These are phyloP conservation scores for Staphylotrichum tortipilum DNA, from an alignment of 495 filamentous ascomycete genomes.

Conservation along the genomic window DNA sequence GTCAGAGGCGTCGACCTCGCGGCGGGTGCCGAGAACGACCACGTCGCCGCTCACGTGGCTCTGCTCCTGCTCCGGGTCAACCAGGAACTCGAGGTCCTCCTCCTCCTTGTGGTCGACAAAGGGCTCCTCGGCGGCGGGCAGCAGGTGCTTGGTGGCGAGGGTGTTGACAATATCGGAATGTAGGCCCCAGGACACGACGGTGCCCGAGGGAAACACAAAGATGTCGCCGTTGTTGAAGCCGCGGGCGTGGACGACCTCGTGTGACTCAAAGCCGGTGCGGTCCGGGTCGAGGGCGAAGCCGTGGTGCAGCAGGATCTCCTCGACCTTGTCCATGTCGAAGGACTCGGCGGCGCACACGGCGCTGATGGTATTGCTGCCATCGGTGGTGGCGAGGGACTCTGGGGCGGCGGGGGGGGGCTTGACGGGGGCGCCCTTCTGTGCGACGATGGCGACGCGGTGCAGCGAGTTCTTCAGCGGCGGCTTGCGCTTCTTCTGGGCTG, in stretches of 20 bases:
- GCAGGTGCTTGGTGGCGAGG: slow-evolving; percentile 63
- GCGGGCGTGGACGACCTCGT: slow-evolving; percentile 51
- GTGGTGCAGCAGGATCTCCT: slow-evolving; percentile 59
- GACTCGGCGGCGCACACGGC: slow-evolving; percentile 81
- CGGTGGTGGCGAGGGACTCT: slow-evolving; percentile 2
- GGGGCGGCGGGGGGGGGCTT: slow-evolving; percentile 8
- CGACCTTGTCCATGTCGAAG: slow-evolving; percentile 68
- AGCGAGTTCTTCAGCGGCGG: slow-evolving; percentile 38
- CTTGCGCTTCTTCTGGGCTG: slow-evolving; percentile 33
- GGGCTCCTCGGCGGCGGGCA: slow-evolving; percentile 66
- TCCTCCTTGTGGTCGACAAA: slow-evolving; percentile 60
- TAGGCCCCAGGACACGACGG: slow-evolving; percentile 85
- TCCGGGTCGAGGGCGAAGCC: slow-evolving; percentile 60
- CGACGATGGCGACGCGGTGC: slow-evolving; percentile 33
- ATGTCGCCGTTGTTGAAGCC: slow-evolving; percentile 63
- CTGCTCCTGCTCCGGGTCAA: slow-evolving; percentile 64
- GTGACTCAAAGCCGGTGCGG: slow-evolving; percentile 47
- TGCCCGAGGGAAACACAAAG: slow-evolving; percentile 95
- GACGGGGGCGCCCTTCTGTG: slow-evolving; percentile 28
- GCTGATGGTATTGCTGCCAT: slow-evolving; percentile 52
- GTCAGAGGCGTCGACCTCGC: slow-evolving; percentile 35
- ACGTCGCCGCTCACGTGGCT: slow-evolving; percentile 81
- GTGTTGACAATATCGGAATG: slow-evolving; percentile 60
- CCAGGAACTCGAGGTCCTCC: slow-evolving; percentile 81
- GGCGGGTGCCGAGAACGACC: slow-evolving; percentile 70